Evolutionary conservation across 805 yeast genomes (phyloP).

Genomic region (Myxozyma vanderwaltii): DNA sequence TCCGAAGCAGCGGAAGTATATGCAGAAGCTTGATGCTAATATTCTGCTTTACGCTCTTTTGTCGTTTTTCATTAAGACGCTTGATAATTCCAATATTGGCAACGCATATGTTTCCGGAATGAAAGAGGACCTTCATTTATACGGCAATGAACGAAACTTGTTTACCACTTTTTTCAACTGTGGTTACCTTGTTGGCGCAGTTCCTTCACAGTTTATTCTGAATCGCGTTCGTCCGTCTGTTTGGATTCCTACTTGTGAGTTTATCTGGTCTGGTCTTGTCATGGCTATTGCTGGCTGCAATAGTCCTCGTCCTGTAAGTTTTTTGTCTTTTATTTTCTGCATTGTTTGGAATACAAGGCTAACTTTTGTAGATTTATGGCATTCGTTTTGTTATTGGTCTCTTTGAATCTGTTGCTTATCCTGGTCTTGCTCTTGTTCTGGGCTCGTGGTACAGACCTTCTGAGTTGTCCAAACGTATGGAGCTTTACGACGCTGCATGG

Average conservation of each 20-base stretch:
- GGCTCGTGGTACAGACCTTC: constrained; percentile 54
- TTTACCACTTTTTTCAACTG: constrained; percentile 28
- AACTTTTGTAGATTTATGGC: constrained; percentile 38
- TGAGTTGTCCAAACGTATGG: constrained; percentile 62
- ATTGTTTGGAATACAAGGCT: too few species aligned
- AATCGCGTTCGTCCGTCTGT: constrained; percentile 38
- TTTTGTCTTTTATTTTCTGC: background rate
- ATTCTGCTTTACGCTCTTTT: constrained; percentile 23
- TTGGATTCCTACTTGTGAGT: constrained; percentile 24
- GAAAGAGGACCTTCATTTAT: constrained; percentile 49
- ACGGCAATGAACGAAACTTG: constrained; percentile 27
- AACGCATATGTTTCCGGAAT: constrained; percentile 72
- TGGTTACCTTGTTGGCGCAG: constrained; percentile 51
- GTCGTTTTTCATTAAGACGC: constrained; percentile 52
- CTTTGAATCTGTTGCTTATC: constrained; percentile 62
- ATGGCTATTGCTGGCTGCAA: constrained; percentile 45
- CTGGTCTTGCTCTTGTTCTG: constrained; percentile 44
- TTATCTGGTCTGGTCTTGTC: constrained; percentile 49
- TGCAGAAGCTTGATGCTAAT: constrained; percentile 26
- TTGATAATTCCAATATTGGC: constrained; percentile 60
- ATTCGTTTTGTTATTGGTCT: constrained; percentile 23
- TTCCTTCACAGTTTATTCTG: constrained; percentile 47
- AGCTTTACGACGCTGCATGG: constrained; percentile 62
- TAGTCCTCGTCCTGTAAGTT: constrained; percentile 43
- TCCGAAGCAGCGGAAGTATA: constrained; percentile 17